These are phyloP conservation scores for Rutstroemia sp. DNA, from an alignment of 2,329 filamentous ascomycete species.

Conservation along the genomic window DNA sequence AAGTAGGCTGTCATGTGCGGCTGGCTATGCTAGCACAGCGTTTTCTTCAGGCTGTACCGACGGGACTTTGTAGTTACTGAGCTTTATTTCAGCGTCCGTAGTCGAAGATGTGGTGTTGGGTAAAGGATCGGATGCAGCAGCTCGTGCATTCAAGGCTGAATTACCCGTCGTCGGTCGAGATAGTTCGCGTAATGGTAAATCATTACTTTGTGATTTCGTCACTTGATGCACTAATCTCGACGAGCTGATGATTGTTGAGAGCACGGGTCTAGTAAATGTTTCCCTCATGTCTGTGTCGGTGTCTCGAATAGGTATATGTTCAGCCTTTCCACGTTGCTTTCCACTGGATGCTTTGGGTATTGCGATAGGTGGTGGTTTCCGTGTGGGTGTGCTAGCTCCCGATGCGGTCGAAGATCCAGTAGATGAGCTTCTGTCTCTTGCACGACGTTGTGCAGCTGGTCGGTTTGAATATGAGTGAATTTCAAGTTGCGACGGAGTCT, in stretches of 20 bases:
- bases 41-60: background rate
- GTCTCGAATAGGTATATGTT: conserved; percentile 21
- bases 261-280: conserved; percentile 12
- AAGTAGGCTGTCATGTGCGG: too few species aligned
- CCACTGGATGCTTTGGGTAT: conserved; percentile 8
- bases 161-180: background rate
- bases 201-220: background rate
- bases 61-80: background rate
- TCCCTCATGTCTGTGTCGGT: conserved; percentile 18
- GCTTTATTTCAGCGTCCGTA: background rate
- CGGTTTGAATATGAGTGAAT: conserved; percentile 13
- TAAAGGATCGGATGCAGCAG: background rate
- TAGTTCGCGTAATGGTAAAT: conserved; percentile 4
- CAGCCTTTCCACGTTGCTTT: conserved; percentile 15
- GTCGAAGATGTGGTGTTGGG: background rate
- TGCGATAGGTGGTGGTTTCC: conserved; percentile 22
- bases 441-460: conserved; percentile 12
- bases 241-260: conserved; percentile 22
- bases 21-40: background rate
- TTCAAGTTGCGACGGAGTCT: conserved; percentile 21
- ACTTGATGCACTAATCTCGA: conserved; percentile 15
- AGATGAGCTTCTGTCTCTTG: conserved; percentile 18
- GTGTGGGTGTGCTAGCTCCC: conserved; percentile 11
- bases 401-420: conserved; percentile 17
- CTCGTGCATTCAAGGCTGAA: background rate